Percentiles rank a stretch among this genome's conserved stretches.
Conservation (phyloP, 345 rosid genomes). For the Moricandia moricandioides region DNA sequence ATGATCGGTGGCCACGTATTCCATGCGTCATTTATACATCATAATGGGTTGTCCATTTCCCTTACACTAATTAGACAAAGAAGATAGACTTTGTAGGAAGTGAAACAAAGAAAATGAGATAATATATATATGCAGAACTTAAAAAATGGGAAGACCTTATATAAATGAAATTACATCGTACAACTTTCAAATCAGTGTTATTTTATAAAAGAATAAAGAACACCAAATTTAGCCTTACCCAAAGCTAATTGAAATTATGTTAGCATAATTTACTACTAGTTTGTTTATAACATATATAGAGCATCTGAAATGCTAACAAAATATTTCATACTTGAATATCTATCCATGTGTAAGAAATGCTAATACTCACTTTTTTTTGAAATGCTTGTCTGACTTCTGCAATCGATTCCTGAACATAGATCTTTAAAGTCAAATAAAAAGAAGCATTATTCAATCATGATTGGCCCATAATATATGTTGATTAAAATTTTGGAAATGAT, state of each 20-base stretch:
- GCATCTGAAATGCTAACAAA: not conserved
- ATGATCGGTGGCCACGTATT: slow-evolving; percentile 18
- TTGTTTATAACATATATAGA: not conserved
- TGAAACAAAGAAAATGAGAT: not conserved
- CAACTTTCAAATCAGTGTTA: no score
- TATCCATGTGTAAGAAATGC: not conserved
- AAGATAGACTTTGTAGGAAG: not conserved
- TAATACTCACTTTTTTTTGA: not conserved
- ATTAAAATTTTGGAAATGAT: not conserved
- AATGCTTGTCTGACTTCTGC: slow-evolving; percentile 1
- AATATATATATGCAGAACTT: not conserved
- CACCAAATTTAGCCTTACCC: not conserved
- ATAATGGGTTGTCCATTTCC: not conserved
- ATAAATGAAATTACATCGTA: no score
- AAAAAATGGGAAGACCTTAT: not conserved
- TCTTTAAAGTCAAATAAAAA: not conserved
- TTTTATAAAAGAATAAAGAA: no score
- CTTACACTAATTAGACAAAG: not conserved
- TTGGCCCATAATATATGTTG: not conserved
- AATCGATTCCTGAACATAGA: not conserved
- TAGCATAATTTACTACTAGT: no score
- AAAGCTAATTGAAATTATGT: not conserved
- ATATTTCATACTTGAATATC: not conserved
- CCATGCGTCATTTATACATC: slow-evolving; percentile 31
- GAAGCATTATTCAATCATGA: not conserved